Evolutionary conservation across 2,329 filamentous ascomycete genomes (phyloP), one percentile per base, ranked within the genome.

Genomic region (Fusarium fracticaudum): DNA sequence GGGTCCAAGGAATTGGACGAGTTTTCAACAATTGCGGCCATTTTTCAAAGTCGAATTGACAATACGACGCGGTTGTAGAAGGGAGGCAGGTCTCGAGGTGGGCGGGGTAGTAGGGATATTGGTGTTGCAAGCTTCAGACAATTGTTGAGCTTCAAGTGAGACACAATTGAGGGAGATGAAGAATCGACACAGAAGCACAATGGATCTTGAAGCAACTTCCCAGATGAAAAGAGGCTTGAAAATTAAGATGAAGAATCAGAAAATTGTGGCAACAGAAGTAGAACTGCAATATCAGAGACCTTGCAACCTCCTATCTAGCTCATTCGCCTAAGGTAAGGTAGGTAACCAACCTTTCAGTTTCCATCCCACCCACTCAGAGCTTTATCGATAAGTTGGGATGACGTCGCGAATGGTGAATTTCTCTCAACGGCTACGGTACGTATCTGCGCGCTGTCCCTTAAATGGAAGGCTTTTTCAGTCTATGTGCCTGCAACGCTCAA

Each of bases 1-100:
- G 78, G 74, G 53, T 80, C 82, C 75, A 88, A 79, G 41, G 83
- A 82, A 77, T 87, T 87, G 77, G 85, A 82, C 41, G 85, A 85
- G 35, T 84, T 82, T 57, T 85, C 80, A 69, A 69, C 71, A 60
- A 75, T 57, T 65, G 79, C 71, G 67, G 82, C 76, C 83, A 84
- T 85, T 75, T 85, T 69, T 43, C 37, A 35, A 66, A 41, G 24
- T 31, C 65, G 24, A 63, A 61, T 43, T 45, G 68, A 38, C 43
- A 59, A 64, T 60, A 68, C 60, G 62, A 72, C 59, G 65, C 59
- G 64, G 67, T 62, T 55, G 72, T 44, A 73, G 37, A 69, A 72
- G 63, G 63, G 65, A 72, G 63, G 53, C 12, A 53, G 31, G 31
- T 67, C 38, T 48, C 8, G 76, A 54, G 45, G 81, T 72, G 60